A percentile compares a stretch with the other conserved stretches of the same genome.
Evolutionary conservation across 768 basidiomycete genomes (phyloP).

Genomic region (Kwoniella botswanensis): DNA sequence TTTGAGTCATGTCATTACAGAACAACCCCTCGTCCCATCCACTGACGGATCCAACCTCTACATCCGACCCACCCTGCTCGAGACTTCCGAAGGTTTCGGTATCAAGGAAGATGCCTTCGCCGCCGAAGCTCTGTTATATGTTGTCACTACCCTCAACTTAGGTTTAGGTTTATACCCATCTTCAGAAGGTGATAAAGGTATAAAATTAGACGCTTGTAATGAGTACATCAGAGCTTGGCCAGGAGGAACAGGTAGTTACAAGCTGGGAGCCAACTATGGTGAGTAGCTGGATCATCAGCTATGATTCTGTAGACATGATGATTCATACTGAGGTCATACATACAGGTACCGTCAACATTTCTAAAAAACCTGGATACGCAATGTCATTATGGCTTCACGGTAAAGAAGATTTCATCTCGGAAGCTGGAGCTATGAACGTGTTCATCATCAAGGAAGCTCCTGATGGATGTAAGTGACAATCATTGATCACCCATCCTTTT

Average conservation of each 20-base stretch:
- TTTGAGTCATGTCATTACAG: slow-evolving; percentile 16
- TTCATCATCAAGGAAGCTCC: slow-evolving; percentile 52
- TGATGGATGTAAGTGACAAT: slow-evolving; percentile 43
- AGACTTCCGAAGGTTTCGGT: slow-evolving; percentile 50
- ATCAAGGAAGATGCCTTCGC: slow-evolving; percentile 51
- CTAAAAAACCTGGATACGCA: slow-evolving; percentile 50
- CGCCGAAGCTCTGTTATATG: slow-evolving; percentile 45
- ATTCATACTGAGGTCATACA: not conserved
- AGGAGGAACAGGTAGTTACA: slow-evolving; percentile 89
- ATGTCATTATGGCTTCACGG: slow-evolving; percentile 53
- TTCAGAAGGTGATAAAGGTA: slow-evolving; percentile 65
- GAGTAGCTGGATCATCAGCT: slow-evolving; percentile 18
- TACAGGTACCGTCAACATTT: slow-evolving; percentile 47
- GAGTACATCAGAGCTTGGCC: slow-evolving; percentile 83
- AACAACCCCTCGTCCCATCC: slow-evolving; percentile 41
- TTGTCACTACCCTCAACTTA: slow-evolving; percentile 47
- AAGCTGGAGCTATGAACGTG: slow-evolving; percentile 54
- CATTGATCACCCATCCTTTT: not conserved
- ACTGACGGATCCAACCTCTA: slow-evolving; percentile 52
- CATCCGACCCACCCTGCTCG: slow-evolving; percentile 51
- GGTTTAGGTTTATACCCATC: slow-evolving; percentile 42
- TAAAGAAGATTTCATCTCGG: slow-evolving; percentile 48
- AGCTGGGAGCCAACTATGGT: slow-evolving; percentile 66
- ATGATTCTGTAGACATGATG: not conserved
- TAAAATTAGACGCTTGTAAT: slow-evolving; percentile 80